These are phyloP conservation scores for Desmodesmus armatus DNA, from an alignment of 139 green algal species.

Conservation along the genomic window DNA sequence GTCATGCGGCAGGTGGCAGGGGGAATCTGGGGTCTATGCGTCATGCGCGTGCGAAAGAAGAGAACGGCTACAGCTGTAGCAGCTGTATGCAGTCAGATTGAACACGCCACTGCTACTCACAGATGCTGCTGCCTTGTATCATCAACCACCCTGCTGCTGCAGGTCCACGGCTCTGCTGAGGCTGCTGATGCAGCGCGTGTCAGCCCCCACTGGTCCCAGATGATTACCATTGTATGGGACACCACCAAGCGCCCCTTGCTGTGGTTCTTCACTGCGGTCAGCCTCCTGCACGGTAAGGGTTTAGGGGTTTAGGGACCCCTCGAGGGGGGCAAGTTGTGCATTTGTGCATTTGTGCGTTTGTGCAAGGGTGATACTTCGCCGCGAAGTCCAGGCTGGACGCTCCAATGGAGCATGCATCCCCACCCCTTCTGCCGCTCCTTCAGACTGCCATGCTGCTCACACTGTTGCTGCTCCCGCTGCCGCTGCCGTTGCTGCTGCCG, in stretches of 20 bases:
- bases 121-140: not conserved
- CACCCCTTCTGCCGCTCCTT: too few species aligned
- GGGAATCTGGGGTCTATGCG: not conserved
- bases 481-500: too few species aligned
- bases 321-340: too few species aligned
- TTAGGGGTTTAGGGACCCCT: too few species aligned
- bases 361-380: too few species aligned
- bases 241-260: not conserved
- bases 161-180: constrained; percentile 19
- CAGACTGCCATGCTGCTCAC: too few species aligned
- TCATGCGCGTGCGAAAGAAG: not conserved
- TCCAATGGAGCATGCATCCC: too few species aligned
- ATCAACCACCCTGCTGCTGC: not conserved
- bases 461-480: too few species aligned
- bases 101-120: not conserved
- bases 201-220: not conserved
- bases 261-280: constrained; percentile 12
- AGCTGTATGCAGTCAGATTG: not conserved
- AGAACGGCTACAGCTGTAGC: too few species aligned
- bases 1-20: not conserved
- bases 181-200: constrained; percentile 1
- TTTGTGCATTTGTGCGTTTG: too few species aligned
- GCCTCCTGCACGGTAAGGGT: not conserved
- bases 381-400: too few species aligned
- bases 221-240: not conserved